These are phyloP conservation scores for Thermothelomyces thermophilus DNA, from an alignment of 2,329 filamentous ascomycete genomes.

Conservation along the genomic window DNA sequence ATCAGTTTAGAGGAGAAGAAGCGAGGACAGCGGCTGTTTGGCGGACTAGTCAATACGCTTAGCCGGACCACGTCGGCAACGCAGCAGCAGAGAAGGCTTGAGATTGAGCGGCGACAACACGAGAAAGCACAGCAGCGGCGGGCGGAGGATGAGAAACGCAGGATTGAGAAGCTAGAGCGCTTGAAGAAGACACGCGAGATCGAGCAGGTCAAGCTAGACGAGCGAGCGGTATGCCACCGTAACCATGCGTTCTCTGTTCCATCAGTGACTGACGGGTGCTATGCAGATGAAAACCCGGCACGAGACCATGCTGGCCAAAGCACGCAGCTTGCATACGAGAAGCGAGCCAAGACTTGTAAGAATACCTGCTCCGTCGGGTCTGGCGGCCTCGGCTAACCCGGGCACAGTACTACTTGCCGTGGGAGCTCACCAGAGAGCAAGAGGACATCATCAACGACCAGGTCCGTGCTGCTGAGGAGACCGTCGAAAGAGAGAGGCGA, in stretches of 20 bases:
- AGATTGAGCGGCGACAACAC: constrained; percentile 77
- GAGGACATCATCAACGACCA: constrained; percentile 66
- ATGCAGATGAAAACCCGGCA: constrained; percentile 68
- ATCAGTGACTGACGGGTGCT: constrained; percentile 23
- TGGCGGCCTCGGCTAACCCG: constrained; percentile 5
- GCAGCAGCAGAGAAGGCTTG: constrained; percentile 63
- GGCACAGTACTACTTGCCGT: constrained; percentile 75
- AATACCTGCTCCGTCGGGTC: constrained; percentile 16
- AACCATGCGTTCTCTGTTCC: neutral
- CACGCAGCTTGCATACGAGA: constrained; percentile 66
- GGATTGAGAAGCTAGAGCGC: constrained; percentile 58
- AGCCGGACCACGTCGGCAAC: constrained; percentile 61
- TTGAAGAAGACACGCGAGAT: constrained; percentile 54
- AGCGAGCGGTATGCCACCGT: constrained; percentile 58
- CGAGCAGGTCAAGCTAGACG: constrained; percentile 70
- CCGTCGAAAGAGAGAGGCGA: constrained; percentile 57
- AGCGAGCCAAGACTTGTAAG: constrained; percentile 68
- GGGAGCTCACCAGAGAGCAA: constrained; percentile 64
- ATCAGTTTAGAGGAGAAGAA: constrained; percentile 69
- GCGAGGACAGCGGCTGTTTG: constrained; percentile 79
- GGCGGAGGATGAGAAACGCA: constrained; percentile 61
- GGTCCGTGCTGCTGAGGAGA: constrained; percentile 55
- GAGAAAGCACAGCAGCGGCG: constrained; percentile 68
- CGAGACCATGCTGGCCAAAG: constrained; percentile 61
- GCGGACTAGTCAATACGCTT: constrained; percentile 69